A percentile compares a stretch with the other conserved stretches of the same genome.
Conservation (phyloP, 305 asterid genomes). For the Solanum hybrid region DNA sequence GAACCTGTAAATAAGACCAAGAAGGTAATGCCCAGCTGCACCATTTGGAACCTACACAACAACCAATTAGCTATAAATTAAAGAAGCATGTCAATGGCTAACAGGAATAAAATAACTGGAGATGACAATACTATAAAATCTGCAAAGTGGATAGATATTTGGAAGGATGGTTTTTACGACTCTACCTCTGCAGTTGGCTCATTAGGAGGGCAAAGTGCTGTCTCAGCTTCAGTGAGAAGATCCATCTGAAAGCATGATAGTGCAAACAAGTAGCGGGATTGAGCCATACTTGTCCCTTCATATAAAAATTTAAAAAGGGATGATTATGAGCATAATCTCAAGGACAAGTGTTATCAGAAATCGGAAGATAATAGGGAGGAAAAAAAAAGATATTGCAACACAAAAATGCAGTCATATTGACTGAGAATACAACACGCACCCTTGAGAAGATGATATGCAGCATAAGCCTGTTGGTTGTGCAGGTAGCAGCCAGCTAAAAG, state of each 20-base stretch:
- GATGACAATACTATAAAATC: background rate
- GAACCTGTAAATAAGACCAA: constrained; percentile 94
- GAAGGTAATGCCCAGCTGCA: constrained; percentile 95
- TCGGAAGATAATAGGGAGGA: background rate
- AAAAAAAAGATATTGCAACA: background rate
- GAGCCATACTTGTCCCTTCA: constrained; percentile 71
- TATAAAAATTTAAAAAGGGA: constrained; percentile 12
- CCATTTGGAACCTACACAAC: constrained; percentile 83
- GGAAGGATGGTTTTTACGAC: background rate
- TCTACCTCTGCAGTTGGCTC: constrained; percentile 70
- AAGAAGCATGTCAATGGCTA: constrained; percentile 3
- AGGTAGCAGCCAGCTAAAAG: constrained; percentile 84
- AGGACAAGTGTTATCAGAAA: background rate
- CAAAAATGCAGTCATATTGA: background rate
- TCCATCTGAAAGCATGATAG: constrained; percentile 94
- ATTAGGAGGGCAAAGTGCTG: constrained; percentile 51
- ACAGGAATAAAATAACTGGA: background rate
- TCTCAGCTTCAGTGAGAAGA: constrained; percentile 85
- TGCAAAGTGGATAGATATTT: background rate
- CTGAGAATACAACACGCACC: constrained; percentile 33
- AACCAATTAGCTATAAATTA: constrained; percentile 10
- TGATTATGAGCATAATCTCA: background rate
- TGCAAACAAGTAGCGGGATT: constrained; percentile 97
- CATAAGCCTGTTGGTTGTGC: constrained; percentile 84
- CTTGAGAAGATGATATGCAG: constrained; percentile 78